Base-by-base conservation (phyloP, 306 rosid species). In the cucumber (Cucumis sativus) region DNA sequence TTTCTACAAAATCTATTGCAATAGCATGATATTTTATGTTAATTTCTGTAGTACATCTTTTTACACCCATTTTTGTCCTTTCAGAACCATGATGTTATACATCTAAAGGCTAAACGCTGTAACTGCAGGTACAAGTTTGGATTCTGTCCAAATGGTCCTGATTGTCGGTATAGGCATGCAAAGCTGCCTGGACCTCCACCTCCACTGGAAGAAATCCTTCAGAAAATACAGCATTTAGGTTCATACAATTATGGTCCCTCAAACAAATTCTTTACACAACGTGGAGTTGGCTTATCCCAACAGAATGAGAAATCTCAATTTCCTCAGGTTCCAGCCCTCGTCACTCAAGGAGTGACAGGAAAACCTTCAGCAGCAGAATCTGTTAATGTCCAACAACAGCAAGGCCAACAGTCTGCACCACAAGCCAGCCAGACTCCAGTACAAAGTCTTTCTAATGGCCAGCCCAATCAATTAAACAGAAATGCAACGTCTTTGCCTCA, bases 61-160 rank as follows among this genome's bases (percentile, higher is more conserved):
- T 41, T 40, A 21, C 35, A n/a, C 30, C 15, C 0, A 73, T 30
- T 52, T 54, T 52, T 25, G 62, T 30, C 21, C 16, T 52, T 52
- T 47, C 23, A 57, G 39, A 55, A 54, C 10, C 62, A 17, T 64
- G 64, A 74, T 54, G 37, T 25, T 74, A 14, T 20, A 11, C 67
- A 56, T 40, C 52, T 75, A 67, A 52, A 17, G 58, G 47, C 35
- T 80, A 61, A 68, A 57, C 80, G 80, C 37, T 77, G 77, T 78
- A 54, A 75, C 81, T 85, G 83, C 88, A 95, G 99, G 99, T 95
- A 91, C 91, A 95, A 92, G 89, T 86, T 92, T 75, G 99, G 99
- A 49, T 95, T 95, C 85, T 95, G 99, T 83, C 99, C 99, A 76
- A 95, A 95, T 84, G 99, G 99, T 74, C 85, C 99, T 45, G 99